phyloP scores from a whole-genome alignment of 257 asterid genomes.

The Scutellaria minor region DNA sequence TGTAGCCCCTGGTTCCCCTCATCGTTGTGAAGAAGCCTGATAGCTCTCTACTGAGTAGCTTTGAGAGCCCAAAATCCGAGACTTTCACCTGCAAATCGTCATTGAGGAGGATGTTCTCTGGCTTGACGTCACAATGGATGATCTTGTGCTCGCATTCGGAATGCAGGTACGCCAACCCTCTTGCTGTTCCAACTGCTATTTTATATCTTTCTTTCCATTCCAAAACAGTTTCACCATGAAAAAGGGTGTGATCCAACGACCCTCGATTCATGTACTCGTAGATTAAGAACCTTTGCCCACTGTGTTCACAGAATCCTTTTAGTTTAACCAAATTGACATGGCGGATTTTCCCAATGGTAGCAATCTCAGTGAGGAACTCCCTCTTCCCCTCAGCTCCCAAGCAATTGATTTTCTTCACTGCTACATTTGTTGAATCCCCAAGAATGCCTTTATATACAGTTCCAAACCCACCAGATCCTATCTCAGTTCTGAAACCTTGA shows the following conservation, averaged over 20 bases:
- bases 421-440: neutral
- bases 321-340: slow-evolving; percentile 24
- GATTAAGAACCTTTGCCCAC: neutral
- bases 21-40: slow-evolving; percentile 10
- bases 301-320: slow-evolving; percentile 13
- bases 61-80: slow-evolving; percentile 30
- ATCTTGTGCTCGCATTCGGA: slow-evolving; percentile 7
- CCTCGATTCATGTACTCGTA: slow-evolving; percentile 25
- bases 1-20: slow-evolving; percentile 22
- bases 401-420: slow-evolving; percentile 14
- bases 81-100: slow-evolving; percentile 2
- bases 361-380: slow-evolving; percentile 20
- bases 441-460: slow-evolving; percentile 14
- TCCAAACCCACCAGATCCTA: neutral
- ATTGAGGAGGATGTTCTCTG: slow-evolving; percentile 16
- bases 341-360: slow-evolving; percentile 11
- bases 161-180: slow-evolving; percentile 9
- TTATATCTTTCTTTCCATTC: slow-evolving; percentile 14
- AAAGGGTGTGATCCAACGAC: neutral
- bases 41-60: slow-evolving; percentile 5
- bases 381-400: slow-evolving; percentile 23
- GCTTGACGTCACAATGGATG: slow-evolving; percentile 31
- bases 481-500: neutral
- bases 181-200: slow-evolving; percentile 17
- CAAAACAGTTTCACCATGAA: neutral